Evolutionary conservation across 106 monocot species (phyloP).

Genomic region (Acanthochlamys bracteata): DNA sequence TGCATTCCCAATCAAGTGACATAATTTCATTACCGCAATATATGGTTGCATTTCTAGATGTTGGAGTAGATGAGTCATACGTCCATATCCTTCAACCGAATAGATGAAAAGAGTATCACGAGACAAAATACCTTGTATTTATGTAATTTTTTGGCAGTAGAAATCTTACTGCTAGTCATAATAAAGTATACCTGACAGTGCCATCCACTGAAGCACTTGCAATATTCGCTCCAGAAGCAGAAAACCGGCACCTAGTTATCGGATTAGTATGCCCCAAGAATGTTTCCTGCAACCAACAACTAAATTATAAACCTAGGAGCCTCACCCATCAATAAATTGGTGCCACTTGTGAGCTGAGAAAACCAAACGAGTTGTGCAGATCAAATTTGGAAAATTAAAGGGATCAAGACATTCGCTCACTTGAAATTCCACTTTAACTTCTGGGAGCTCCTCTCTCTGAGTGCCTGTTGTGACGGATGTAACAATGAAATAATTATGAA

Average conservation of each 20-base stretch:
- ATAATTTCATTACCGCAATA: conserved; percentile 86
- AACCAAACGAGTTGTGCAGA: too few species aligned
- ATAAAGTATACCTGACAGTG: conserved; percentile 65
- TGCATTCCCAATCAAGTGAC: conserved; percentile 93
- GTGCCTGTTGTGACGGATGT: conserved; percentile 10
- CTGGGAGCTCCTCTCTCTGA: conserved; percentile 50
- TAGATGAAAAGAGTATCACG: background rate
- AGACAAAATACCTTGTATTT: too few species aligned
- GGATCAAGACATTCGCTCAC: conserved; percentile 17
- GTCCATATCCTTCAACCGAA: conserved; percentile 79
- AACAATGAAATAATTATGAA: too few species aligned
- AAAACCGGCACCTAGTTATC: conserved; percentile 85
- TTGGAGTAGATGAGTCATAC: conserved; percentile 75
- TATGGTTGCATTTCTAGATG: conserved; percentile 96
- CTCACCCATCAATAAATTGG: too few species aligned
- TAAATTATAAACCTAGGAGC: too few species aligned
- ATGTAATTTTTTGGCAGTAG: too few species aligned
- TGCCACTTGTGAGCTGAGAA: too few species aligned
- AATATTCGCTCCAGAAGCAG: conserved; percentile 85
- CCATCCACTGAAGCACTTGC: conserved; percentile 96
- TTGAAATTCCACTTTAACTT: conserved; percentile 87
- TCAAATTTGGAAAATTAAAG: too few species aligned
- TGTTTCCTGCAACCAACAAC: conserved; percentile 63
- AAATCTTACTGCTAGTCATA: too few species aligned
- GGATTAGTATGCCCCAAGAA: conserved; percentile 96